Base-by-base conservation (phyloP, 164 flowering plant genomes). In the Umbilicus rupestris region DNA sequence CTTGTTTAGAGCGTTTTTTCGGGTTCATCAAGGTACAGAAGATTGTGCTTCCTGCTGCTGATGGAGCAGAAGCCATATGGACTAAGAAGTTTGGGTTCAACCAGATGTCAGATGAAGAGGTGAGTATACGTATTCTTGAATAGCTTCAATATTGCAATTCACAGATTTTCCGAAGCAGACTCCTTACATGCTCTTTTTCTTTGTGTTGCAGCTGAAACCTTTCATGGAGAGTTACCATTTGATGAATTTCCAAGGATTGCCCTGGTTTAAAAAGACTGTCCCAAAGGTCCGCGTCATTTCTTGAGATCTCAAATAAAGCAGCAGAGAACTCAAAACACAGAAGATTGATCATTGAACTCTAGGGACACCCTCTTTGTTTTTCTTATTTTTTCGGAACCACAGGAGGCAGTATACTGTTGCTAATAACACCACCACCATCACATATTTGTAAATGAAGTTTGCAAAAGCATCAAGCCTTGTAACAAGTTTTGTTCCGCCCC, bases 11-110 rank as follows among this genome's bases (percentile, higher is more conserved):
- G 77, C 62, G 69, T 26, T 71, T 84, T 3, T 81, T 88, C 5
- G 68, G 66, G 19, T 78, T 75, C 17, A 44, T 83, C 41, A 73
- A 76, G 6, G 90, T 88, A 68, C 77, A 70, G 66, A 70, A 68
- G 8, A 73, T 88, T 29, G 81, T 83, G 58, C 83, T 88, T 57
- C 90, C 94, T 5, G 84, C 94, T 31, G 90, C 94, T 9, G 82
- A 79, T 11, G 94, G 82, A 74, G 86, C 85, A 3, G 80, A 76
- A 69, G 77, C 89, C 1, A 75, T 88, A 39, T 88, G 94, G 94
- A 83, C 74, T 1, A 75, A 72, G 14, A 83, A 73, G 67, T 88
- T 86, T 72, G 85, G 87, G 14, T 88, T 88, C 59, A 58, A 3
- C 42, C 78, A 69, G 68, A 66, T 84, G 26, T 42, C 73, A 7